A percentile compares a stretch with the other conserved stretches of the same genome.
These are phyloP conservation scores for Allomyces macrogynus DNA, from an alignment of 192 early-diverging fungal genomes.

Conservation along the genomic window DNA sequence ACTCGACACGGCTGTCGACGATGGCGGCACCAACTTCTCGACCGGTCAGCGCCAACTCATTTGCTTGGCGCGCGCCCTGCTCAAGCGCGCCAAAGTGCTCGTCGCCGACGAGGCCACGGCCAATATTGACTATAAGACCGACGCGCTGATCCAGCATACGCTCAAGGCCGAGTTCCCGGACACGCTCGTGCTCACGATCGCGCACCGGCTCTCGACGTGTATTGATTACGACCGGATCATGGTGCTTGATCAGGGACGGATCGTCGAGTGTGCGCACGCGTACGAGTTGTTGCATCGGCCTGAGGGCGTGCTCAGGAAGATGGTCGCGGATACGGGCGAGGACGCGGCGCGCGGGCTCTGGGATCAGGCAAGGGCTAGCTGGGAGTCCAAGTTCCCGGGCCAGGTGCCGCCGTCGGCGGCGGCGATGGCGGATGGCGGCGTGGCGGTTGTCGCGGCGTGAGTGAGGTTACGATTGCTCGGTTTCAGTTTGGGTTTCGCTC, in stretches of 20 bases:
- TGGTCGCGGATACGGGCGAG: not conserved
- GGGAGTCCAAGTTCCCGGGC: not conserved
- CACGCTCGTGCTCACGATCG: not conserved
- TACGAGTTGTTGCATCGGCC: not conserved
- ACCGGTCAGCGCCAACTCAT: conserved; percentile 71
- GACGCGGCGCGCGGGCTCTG: not conserved
- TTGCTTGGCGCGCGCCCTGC: conserved; percentile 58
- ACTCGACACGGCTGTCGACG: conserved; percentile 6
- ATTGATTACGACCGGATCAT: conserved; percentile 6
- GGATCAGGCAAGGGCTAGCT: not conserved
- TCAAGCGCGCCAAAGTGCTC: conserved; percentile 45
- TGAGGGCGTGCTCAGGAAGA: not conserved
- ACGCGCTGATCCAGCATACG: not conserved
- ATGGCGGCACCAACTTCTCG: conserved; percentile 55
- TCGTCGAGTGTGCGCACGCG: conserved; percentile 1
- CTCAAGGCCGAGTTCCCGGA: not conserved
- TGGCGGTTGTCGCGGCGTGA: no score
- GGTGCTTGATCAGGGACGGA: not conserved
- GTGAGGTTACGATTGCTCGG: no score
- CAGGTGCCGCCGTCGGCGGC: no score
- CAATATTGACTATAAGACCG: not conserved
- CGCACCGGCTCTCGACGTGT: conserved; percentile 1
- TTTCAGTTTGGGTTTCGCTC: no score
- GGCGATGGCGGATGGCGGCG: no score
- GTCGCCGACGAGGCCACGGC: conserved; percentile 55